Conservation (phyloP, 257 asterid genomes). For the Oldenlandia corymbosa region DNA sequence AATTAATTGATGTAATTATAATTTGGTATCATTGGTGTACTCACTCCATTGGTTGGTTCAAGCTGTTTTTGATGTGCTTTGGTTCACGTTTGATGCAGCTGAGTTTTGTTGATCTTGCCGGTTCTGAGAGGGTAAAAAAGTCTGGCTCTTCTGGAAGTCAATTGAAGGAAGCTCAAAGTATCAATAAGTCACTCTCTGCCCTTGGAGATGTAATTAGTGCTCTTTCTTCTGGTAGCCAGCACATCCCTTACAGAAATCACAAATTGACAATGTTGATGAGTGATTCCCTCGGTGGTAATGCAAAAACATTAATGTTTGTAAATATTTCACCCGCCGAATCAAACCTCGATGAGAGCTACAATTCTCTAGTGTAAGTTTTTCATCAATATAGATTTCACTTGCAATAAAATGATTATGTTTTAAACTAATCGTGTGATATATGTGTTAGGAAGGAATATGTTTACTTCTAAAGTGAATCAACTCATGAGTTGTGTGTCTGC, state of each 20-base stretch:
- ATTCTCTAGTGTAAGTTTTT: conserved; percentile 66
- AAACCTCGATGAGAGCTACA: conserved; percentile 86
- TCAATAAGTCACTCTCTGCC: conserved; percentile 92
- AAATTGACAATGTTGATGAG: conserved; percentile 98
- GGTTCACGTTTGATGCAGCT: conserved; percentile 43
- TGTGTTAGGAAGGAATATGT: too few species aligned
- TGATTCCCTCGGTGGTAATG: conserved; percentile 96
- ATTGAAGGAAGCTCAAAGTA: conserved; percentile 94
- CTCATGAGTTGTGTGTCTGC: too few species aligned
- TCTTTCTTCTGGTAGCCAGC: conserved; percentile 73
- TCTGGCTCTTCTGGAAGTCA: conserved; percentile 90
- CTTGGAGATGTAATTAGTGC: conserved; percentile 97
- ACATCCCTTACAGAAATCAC: conserved; percentile 95
- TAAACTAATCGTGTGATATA: too few species aligned
- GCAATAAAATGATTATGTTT: background rate
- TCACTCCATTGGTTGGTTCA: too few species aligned
- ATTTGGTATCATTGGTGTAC: too few species aligned
- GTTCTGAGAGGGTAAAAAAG: conserved; percentile 90
- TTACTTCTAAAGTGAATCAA: too few species aligned
- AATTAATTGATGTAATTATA: too few species aligned
- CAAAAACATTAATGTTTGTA: conserved; percentile 92
- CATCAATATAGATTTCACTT: background rate
- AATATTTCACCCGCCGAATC: conserved; percentile 93
- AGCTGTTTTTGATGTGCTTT: background rate
- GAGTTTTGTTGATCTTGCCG: conserved; percentile 98